These are phyloP conservation scores for Neurospora sp. DNA, from an alignment of 495 filamentous ascomycete genomes.

Conservation along the genomic window DNA sequence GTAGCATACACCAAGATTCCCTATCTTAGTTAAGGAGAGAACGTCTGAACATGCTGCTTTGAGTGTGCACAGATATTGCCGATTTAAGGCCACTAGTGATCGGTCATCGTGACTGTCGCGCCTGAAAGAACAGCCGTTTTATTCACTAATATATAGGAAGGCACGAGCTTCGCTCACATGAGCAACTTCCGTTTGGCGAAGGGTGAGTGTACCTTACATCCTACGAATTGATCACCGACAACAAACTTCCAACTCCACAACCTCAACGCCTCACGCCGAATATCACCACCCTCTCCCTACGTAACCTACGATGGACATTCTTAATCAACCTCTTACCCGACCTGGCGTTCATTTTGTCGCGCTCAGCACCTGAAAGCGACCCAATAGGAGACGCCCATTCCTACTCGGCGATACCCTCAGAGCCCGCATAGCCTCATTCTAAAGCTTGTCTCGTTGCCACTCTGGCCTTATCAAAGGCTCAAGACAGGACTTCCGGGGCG, in stretches of 20 bases:
- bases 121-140: not conserved
- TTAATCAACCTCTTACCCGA: not conserved
- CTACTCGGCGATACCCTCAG: not conserved
- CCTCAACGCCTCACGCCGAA: not conserved
- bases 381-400: not conserved
- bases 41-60: conserved; percentile 12
- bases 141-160: not conserved
- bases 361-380: not conserved
- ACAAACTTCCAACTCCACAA: not conserved
- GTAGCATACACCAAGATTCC: conserved; percentile 26
- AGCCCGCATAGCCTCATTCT: not conserved
- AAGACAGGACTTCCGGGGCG: not conserved
- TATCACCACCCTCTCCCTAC: not conserved
- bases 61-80: not conserved
- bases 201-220: not conserved
- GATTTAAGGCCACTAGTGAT: not conserved
- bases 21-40: conserved; percentile 18
- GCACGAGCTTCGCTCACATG: not conserved
- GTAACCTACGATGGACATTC: not conserved
- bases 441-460: not conserved
- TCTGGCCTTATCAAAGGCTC: not conserved
- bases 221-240: not conserved
- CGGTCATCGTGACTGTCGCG: not conserved
- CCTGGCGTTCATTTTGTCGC: not conserved
- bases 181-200: not conserved